phyloP scores from a whole-genome alignment of 2,329 filamentous ascomycete genomes.

The Lizonia empirigonia region DNA sequence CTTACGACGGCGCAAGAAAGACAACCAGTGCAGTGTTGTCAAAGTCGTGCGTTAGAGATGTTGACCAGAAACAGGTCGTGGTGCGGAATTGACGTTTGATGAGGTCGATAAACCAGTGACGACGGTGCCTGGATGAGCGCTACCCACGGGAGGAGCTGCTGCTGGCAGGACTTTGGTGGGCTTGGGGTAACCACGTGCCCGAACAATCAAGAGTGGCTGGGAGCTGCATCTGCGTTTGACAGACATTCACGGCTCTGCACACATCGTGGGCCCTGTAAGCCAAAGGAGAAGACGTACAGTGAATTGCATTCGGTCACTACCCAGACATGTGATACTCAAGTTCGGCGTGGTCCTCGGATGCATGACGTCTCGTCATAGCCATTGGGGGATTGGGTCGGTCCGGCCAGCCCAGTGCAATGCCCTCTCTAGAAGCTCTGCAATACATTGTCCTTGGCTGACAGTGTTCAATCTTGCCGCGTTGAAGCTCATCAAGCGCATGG shows the following conservation, averaged over 20 bases:
- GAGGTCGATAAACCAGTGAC: slow-evolving; percentile 7
- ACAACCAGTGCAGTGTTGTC: not conserved
- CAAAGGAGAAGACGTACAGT: not conserved
- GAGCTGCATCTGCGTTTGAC: not conserved
- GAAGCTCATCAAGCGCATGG: not conserved
- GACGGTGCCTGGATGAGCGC: slow-evolving; percentile 12
- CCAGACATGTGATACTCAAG: too few species aligned
- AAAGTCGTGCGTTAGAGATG: slow-evolving; percentile 20
- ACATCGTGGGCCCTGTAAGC: too few species aligned
- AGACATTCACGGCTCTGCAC: not conserved
- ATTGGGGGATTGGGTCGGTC: too few species aligned
- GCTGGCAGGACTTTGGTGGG: not conserved
- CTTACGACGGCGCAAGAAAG: slow-evolving; percentile 10
- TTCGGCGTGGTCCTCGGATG: too few species aligned
- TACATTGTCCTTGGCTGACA: too few species aligned
- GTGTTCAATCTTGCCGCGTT: too few species aligned
- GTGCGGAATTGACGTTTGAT: not conserved
- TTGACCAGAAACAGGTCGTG: not conserved
- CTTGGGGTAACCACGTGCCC: slow-evolving; percentile 4
- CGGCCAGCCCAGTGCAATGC: too few species aligned
- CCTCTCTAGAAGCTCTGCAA: too few species aligned
- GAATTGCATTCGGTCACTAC: not conserved
- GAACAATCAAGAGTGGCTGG: slow-evolving; percentile 11
- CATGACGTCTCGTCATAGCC: not conserved
- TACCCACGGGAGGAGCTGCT: slow-evolving; percentile 1